phyloP scores from a whole-genome alignment of 139 green algal species.

The Chara braunii region DNA sequence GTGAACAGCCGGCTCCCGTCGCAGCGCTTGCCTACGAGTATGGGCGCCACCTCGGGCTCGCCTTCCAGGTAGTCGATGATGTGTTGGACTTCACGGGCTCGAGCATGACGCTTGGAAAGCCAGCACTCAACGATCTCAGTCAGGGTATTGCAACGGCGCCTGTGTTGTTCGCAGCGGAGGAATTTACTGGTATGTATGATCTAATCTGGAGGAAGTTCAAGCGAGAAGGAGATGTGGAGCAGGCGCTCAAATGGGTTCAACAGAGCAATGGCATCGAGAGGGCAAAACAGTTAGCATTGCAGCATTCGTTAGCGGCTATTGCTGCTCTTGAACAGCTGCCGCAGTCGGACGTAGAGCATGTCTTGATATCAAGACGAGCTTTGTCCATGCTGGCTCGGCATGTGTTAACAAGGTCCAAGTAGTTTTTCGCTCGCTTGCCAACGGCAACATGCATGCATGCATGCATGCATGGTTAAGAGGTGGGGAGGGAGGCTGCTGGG shows the following conservation, averaged over 20 bases:
- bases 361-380: too few species aligned
- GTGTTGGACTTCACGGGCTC: constrained; percentile 83
- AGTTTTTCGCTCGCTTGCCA: too few species aligned
- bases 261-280: constrained; percentile 57
- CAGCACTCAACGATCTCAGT: constrained; percentile 78
- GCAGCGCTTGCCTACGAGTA: constrained; percentile 60
- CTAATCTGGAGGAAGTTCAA: constrained; percentile 84
- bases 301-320: constrained; percentile 52
- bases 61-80: constrained; percentile 96
- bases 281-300: constrained; percentile 59
- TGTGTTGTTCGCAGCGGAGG: constrained; percentile 52
- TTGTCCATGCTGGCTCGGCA: too few species aligned
- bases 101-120: constrained; percentile 79
- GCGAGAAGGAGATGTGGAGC: constrained; percentile 61
- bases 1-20: constrained; percentile 42
- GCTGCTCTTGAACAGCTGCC: constrained; percentile 28
- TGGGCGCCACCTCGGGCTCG: constrained; percentile 78
- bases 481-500: too few species aligned
- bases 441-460: too few species aligned
- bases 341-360: too few species aligned
- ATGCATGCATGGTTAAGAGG: too few species aligned
- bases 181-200: constrained; percentile 49
- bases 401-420: too few species aligned
- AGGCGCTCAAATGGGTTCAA: constrained; percentile 54
- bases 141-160: constrained; percentile 86